Base-by-base conservation (phyloP, 2,329 filamentous ascomycete species). In the Colletotrichum orbiculare region DNA sequence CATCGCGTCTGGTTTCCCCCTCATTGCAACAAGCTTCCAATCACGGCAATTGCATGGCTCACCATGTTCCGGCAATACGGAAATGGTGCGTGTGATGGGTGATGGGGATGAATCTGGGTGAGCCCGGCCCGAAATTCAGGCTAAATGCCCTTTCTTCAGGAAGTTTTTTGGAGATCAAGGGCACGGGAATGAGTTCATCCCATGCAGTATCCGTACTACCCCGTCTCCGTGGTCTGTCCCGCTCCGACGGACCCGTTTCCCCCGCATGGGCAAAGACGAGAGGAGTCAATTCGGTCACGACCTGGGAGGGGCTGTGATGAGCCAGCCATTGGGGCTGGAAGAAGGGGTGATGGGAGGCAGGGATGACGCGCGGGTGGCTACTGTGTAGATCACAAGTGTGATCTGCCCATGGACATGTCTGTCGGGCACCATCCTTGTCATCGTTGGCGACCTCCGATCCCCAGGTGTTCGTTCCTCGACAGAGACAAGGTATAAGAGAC, bases 111-210 rank as follows among this genome's bases (percentile, higher is more conserved):
- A 25, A 25, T 25, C 25, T 25, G 25, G 25, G 25, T 63, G 52
- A 48, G 41, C 48, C 52, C 50, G 42, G 53, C 15, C 38, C 25
- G 37, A 56, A 62, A 41, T 65, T 65, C 63, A 65, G 63, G 63
- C 63, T 65, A 65, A 65, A 65, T 65, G 46, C 58, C 48, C 43
- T 11, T 35, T 12, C 42, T 39, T 49, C 34, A 50, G 58, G 47
- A 33, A 45, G 55, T 17, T 46, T 52, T 17, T 52, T 49, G 35
- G 37, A n/a, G 48, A 45, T 33, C 47, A 38, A n/a, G 52, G 45
- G 35, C 37, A 13, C 33, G 50, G 35, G 38, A 42, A 63, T 61
- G 62, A 53, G 63, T 63, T 56, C 58, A 17, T 66, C 63, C 63
- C 58, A 57, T 63, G 42, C 63, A 53, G 62, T 63, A 17, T 17